Base-by-base conservation (phyloP, 2,329 filamentous ascomycete species). In the Ophiocordyceps robertsii region DNA sequence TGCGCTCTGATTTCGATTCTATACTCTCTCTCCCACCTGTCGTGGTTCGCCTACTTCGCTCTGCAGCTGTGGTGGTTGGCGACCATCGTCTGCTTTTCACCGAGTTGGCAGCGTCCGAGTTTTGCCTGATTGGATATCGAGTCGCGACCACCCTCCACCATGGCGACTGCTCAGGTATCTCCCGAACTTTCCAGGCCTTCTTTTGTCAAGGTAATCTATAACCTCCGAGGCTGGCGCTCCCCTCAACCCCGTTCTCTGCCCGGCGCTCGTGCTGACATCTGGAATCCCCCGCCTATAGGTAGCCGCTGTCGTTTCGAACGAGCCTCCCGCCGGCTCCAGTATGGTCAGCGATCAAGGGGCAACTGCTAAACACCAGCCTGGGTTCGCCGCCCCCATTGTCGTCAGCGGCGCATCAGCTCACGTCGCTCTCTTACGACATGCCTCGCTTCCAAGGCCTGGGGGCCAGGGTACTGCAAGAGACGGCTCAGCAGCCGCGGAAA, bases 151-250 rank as follows among this genome's bases (percentile, higher is more conserved):
- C 43, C 42, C 47, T 48, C 43, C 45, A 53, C 49, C 49, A 75
- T 75, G 70, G 65, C 70, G 47, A 63, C 68, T 38, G 58, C 66
- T 43, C 64, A 66, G 53, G 60, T 68, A 51, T 60, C 66, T 51
- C 55, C 67, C 47, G 70, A 72, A 50, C 49, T 65, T 43, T 64
- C 65, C 42, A 78, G 76, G 62, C 73, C 80, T 52, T 85, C 82
- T 37, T 88, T 88, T 69, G 83, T 83, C 63, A 87, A 84, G 73
- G 83, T 85, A 66, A 45, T 68, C 40, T 6, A 16, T n/a, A 10
- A 10, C 5, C 9, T 36, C 4, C 16, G 8, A 2, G 14, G 33
- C 29, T 24, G 9, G 14, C 33, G 14, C 3, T 14, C 3, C 9
- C 35, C 7, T 21, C 16, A 7, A 6, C 13, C 14, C 13, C 29